Conservation (phyloP, 1,284 basidiomycete species). For the Cryptococcus sp. region DNA sequence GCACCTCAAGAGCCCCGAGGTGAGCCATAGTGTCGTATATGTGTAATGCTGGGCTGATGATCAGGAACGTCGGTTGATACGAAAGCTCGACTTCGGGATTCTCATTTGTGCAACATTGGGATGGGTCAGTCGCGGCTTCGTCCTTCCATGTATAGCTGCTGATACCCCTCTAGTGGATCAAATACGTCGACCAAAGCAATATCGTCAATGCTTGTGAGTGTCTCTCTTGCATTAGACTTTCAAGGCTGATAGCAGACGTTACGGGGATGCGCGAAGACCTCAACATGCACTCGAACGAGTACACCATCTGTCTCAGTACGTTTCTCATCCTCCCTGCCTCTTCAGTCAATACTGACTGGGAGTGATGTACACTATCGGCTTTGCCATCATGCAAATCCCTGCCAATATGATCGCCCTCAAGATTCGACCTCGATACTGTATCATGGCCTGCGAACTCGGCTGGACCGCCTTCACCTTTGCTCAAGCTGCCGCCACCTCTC, state of each 20-base stretch:
- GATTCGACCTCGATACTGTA: conserved; percentile 12
- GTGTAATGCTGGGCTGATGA: too few relatives aligned
- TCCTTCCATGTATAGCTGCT: too few relatives aligned
- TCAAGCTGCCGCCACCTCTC: conserved; percentile 11
- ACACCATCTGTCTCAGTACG: conserved; percentile 11
- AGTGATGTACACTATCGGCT: conserved; percentile 9
- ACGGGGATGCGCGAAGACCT: conserved; percentile 30
- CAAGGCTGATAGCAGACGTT: conserved; percentile 16
- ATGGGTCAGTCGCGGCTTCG: too few relatives aligned
- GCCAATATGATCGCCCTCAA: conserved; percentile 13
- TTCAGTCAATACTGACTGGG: conserved; percentile 3
- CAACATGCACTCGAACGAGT: conserved; percentile 24
- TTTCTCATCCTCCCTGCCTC: neutral
- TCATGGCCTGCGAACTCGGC: conserved; percentile 12
- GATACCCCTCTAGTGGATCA: too few relatives aligned
- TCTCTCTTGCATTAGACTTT: too few relatives aligned
- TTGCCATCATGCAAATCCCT: conserved; percentile 16
- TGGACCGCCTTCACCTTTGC: conserved; percentile 21
- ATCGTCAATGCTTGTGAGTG: too few relatives aligned
- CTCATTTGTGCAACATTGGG: too few relatives aligned
- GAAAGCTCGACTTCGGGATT: too few relatives aligned
- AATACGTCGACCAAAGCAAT: too few relatives aligned
- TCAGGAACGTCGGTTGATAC: too few relatives aligned
- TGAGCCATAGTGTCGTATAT: too few relatives aligned
- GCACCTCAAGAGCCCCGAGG: too few relatives aligned